Conservation (phyloP, 441 rosid genomes). For the Brassica hybrid region DNA sequence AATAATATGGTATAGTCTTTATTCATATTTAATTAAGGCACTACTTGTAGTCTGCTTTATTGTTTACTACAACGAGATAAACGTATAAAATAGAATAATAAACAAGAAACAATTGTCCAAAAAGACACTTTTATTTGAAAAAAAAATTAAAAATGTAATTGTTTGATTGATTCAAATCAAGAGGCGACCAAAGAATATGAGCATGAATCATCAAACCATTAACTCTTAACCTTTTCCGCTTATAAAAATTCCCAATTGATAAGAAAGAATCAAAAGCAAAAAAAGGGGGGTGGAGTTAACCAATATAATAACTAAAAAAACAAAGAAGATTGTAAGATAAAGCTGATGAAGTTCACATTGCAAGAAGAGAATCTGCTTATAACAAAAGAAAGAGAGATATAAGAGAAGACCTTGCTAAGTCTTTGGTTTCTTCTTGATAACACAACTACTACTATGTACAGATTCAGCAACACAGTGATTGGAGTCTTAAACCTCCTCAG, state of each 20-base stretch:
- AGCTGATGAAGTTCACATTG: constrained; percentile 42
- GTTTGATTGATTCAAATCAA: constrained; percentile 35
- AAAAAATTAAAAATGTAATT: constrained; percentile 10
- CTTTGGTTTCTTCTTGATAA: constrained; percentile 17
- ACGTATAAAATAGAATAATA: constrained; percentile 31
- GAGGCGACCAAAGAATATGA: constrained; percentile 36
- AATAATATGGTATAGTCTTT: not conserved
- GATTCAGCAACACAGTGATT: constrained; percentile 80
- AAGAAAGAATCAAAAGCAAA: constrained; percentile 44
- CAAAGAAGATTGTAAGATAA: constrained; percentile 30
- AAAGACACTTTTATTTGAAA: constrained; percentile 39
- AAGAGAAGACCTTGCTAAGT: constrained; percentile 4
- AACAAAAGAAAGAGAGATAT: constrained; percentile 14
- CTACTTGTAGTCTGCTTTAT: constrained; percentile 21
- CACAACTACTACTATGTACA: constrained; percentile 55
- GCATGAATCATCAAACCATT: constrained; percentile 45
- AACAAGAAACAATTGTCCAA: constrained; percentile 37
- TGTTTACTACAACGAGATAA: not conserved
- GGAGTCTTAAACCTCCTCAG: constrained; percentile 84
- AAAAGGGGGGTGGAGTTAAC: constrained; percentile 22
- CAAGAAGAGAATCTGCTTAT: constrained; percentile 38
- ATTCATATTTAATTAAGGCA: constrained; percentile 1
- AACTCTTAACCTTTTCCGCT: constrained; percentile 33
- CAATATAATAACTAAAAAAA: constrained; percentile 27
- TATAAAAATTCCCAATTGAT: constrained; percentile 36